Base-by-base conservation (phyloP, 1,284 basidiomycete species). In the Meripilus lineatus region DNA sequence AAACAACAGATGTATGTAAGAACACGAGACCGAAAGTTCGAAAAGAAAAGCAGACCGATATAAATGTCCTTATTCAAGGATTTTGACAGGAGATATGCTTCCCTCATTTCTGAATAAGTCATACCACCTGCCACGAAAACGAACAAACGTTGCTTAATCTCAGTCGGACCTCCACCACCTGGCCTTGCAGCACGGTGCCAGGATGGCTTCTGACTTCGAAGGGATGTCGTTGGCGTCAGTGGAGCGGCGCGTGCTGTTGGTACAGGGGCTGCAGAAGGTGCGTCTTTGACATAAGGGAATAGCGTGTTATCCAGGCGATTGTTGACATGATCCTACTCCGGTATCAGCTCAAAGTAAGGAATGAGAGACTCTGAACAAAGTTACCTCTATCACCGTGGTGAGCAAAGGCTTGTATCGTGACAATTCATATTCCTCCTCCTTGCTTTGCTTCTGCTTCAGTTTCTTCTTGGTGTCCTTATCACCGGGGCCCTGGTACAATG, bases 41-140 rank as follows among this genome's bases (percentile, higher is more conserved):
- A 25, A 22, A 23, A 43, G 21, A 32, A 15, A 13, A 18, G 18
- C 77, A 43, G 55, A 93, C 93, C 93, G 51, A 99, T 90, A 65
- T 85, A 89, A 45, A 98, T 79, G 55, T 99, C 95, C 64, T 89
- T 93, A 57, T 85, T 84, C 40, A 92, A 64, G 5, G 78, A 61
- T 40, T 74, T 72, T 4, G 89, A 87, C 6, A 95, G 69, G 41
- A 86, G 73, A 61, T 98, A 99, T 25, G 80, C 85, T 59, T 92
- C 84, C 45, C 95, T 73, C 64, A 96, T 86, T 67, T 99, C 96
- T 0, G 91, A 93, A 63, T 94, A 96, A 2, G 95, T 96, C 79
- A 96, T 87, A 1, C 96, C 96, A 24, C 96, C 96, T 10, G 91
- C 91, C 11, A 98, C 74, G 63, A 98, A 99, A 32, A 98, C 76